A percentile compares a stretch with the other conserved stretches of the same genome.
phyloP scores from a whole-genome alignment of 352 stramenopile species.

The Blastocystis hominis region DNA sequence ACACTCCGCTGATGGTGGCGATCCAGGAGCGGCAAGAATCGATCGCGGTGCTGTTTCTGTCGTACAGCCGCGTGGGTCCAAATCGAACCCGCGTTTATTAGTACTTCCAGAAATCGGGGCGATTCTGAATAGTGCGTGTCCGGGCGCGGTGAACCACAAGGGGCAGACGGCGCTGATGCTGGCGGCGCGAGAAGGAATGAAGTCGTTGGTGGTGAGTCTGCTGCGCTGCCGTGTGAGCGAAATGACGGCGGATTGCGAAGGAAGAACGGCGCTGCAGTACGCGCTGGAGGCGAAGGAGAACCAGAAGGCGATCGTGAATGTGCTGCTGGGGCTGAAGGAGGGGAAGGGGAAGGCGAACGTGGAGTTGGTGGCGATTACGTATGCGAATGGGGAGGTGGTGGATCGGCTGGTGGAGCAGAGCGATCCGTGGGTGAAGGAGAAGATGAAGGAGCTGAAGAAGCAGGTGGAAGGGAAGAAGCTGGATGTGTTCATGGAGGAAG shows the following conservation, averaged over 20 bases:
- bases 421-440: not conserved
- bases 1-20: constrained; percentile 59
- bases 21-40: constrained; percentile 43
- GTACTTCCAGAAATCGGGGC: not conserved
- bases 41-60: constrained; percentile 35
- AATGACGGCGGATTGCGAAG: constrained; percentile 15
- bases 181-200: constrained; percentile 43
- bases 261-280: constrained; percentile 51
- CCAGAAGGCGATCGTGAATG: not conserved
- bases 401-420: not conserved
- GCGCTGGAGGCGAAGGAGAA: not conserved
- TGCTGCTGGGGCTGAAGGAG: not conserved
- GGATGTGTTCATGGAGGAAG: not conserved
- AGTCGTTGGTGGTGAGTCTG: constrained; percentile 15
- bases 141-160: constrained; percentile 15
- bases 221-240: constrained; percentile 20
- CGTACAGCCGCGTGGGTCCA: constrained; percentile 55
- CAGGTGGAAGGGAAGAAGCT: not conserved
- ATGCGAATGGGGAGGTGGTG: not conserved
- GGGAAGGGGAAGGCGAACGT: not conserved
- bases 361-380: not conserved
- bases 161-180: constrained; percentile 57
- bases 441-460: not conserved
- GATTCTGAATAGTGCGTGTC: not conserved
- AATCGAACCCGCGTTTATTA: not conserved